phyloP scores from a whole-genome alignment of 2,329 filamentous ascomycete species.

The Calonectria naviculata region DNA sequence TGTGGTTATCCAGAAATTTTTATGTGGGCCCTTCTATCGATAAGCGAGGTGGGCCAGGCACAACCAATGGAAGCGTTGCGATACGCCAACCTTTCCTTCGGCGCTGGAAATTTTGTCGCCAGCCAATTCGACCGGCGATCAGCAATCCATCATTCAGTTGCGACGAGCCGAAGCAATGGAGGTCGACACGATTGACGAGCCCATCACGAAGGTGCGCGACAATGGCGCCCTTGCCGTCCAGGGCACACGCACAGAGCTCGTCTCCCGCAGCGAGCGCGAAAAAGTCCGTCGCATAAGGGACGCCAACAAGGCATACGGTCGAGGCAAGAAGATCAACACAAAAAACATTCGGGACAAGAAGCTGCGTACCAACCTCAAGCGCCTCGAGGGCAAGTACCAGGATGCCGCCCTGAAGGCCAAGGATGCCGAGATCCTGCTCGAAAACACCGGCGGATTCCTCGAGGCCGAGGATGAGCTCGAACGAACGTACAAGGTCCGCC shows the following conservation, averaged over 20 bases:
- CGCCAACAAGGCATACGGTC: conserved; percentile 83
- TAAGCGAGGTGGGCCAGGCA: conserved; percentile 31
- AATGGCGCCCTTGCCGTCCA: conserved; percentile 66
- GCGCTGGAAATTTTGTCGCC: conserved; percentile 49
- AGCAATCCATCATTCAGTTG: conserved; percentile 24
- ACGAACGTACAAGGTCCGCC: conserved; percentile 90
- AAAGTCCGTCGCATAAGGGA: conserved; percentile 65
- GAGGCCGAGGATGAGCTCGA: conserved; percentile 91
- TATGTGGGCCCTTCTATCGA: conserved; percentile 51
- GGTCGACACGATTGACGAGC: conserved; percentile 48
- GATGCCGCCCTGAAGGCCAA: conserved; percentile 86
- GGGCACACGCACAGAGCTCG: conserved; percentile 62
- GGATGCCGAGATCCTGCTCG: conserved; percentile 93
- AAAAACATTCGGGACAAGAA: conserved; percentile 90
- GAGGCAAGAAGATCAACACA: conserved; percentile 80
- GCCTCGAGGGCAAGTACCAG: conserved; percentile 85
- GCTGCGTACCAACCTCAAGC: conserved; percentile 81
- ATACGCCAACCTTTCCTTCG: conserved; percentile 37
- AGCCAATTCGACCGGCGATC: conserved; percentile 30
- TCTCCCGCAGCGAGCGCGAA: conserved; percentile 62
- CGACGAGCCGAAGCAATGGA: conserved; percentile 47
- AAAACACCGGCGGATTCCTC: conserved; percentile 86
- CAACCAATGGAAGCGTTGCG: conserved; percentile 40
- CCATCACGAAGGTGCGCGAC: conserved; percentile 51
- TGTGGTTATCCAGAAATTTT: conserved; percentile 53